Evolutionary conservation across 2,329 filamentous ascomycete genomes (phyloP).

Genomic region (Fusarium sp.): DNA sequence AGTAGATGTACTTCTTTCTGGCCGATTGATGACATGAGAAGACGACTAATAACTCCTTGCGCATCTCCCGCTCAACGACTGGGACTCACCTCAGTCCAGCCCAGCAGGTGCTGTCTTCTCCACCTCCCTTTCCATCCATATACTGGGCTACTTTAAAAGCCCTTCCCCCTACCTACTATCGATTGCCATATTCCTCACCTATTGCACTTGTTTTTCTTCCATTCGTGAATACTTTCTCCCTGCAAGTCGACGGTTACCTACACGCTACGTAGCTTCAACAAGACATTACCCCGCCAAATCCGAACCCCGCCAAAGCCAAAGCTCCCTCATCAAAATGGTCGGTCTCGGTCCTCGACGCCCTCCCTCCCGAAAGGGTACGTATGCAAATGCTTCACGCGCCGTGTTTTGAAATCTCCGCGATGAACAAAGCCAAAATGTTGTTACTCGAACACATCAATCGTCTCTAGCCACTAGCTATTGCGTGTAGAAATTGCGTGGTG

Average conservation of each 20-base stretch:
- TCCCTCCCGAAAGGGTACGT: slow-evolving; percentile 76
- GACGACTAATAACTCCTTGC: slow-evolving; percentile 13
- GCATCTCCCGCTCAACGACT: slow-evolving; percentile 39
- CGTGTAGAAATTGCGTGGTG: slow-evolving; percentile 25
- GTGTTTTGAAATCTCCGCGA: slow-evolving; percentile 1
- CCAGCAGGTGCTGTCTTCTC: slow-evolving; percentile 34
- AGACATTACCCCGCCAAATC: slow-evolving; percentile 55
- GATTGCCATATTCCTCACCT: slow-evolving; percentile 16
- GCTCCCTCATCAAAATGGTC: slow-evolving; percentile 60
- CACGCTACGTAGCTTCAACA: slow-evolving; percentile 30
- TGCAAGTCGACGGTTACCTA: background rate
- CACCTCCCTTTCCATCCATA: slow-evolving; percentile 45
- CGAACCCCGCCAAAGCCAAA: slow-evolving; percentile 54
- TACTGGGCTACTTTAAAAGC: slow-evolving; percentile 42
- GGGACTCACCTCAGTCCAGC: slow-evolving; percentile 22
- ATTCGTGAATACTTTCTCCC: slow-evolving; percentile 4
- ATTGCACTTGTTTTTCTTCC: slow-evolving; percentile 3
- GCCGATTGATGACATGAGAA: slow-evolving; percentile 24
- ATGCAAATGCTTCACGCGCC: slow-evolving; percentile 24
- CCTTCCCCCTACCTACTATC: slow-evolving; percentile 33
- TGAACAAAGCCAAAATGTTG: background rate
- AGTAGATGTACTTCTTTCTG: slow-evolving; percentile 40
- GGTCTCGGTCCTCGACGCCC: slow-evolving; percentile 65
- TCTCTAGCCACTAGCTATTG: slow-evolving; percentile 15
- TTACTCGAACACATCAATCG: slow-evolving; percentile 4